Evolutionary conservation across 352 stramenopile species (phyloP), one percentile per base, ranked within the genome.

Genomic region (Globisporangium orthogonon): DNA sequence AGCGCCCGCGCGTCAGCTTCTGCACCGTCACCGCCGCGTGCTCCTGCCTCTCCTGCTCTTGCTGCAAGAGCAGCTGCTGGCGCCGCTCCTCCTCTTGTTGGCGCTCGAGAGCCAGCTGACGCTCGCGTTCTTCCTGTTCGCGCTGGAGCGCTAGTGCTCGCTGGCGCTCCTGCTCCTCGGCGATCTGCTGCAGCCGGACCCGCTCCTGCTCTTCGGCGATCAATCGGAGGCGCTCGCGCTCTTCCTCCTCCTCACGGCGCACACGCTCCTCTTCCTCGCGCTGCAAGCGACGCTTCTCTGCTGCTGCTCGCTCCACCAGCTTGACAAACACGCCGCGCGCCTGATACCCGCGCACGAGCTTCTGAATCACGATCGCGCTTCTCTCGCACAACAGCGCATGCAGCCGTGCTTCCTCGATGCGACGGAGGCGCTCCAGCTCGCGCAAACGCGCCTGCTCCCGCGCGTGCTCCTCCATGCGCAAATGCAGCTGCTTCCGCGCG

Each of bases 361-460:
- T 58, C 47, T 89, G 76, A 35, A 89, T 84, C 18, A 67, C 17
- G 4, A 79, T 18, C 10, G 76, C 74, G 18, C 72, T 78, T 15
- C 65, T 44, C 33, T 83, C 61, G 23, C 56, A 60, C 5, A 69
- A 28, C 0, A 66, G 30, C 23, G 63, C 49, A 7, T 67, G 39
- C 41, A 49, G 53, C 0, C 54, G 60, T 30, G 67, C 55, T 52
- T 77, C 65, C 47, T 58, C 58, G 15, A 45, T 37, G 29, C 51
- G 41, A 3, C 35, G 50, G 13, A 41, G 58, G 0, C 37, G 43
- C 31, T 78, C 70, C 15, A 66, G 48, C 28, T 75, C 68, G 9
- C 67, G 69, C 18, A 65, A 48, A 17, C 61, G 61, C 18, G 62
- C 63, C 29, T 85, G 69, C 45, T 83, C 59, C 15, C 59, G 50